Evolutionary conservation across 306 rosid species (phyloP), one percentile per base, ranked within the genome.

Genomic region (Gynostemma pentaphyllum): DNA sequence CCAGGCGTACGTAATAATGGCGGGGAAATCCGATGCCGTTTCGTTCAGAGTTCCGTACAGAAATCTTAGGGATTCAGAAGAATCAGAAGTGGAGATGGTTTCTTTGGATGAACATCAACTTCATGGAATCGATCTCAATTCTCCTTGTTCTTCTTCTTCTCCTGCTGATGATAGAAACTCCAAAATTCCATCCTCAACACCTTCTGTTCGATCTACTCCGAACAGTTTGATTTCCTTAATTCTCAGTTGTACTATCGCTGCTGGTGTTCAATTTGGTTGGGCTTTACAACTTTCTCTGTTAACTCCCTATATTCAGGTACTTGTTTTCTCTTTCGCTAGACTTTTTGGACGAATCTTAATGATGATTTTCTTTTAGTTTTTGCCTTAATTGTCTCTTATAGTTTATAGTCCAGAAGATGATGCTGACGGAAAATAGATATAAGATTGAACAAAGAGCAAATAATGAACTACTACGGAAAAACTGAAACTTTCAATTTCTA

Each of bases 261-360:
- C 97, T 19, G 99, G 98, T 2, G 98, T 91, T 53, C 98, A 91
- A 64, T 91, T 91, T 37, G 98, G 98, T n/a, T 91, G 98, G 98
- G 98, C 98, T 53, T 76, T 91, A 75, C 98, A 91, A 72, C 98
- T 91, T 49, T 92, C 99, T 52, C 95, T 88, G 24, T 71, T 92
- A 46, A 92, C 97, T 59, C 99, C 99, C 1, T 92, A 92, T 63
- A 76, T 88, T 68, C 99, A 92, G 96, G 99, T 92, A 26, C 22
- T 46, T 12, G 2, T 8, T 34, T 42, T 16, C 18, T 18, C 28
- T 34, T 24, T 51, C 57, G 19, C 18, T 23, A 23, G 30, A 29
- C n/a, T 23, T 14, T 49, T 23, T 24, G 30, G 56, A 50, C 2
- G 14, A 28, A 28, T 7, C 10, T 16, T 55, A 30, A 4, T 56